phyloP scores from a whole-genome alignment of 1,139 yeast species.

The Yamadazyma triangularis region DNA sequence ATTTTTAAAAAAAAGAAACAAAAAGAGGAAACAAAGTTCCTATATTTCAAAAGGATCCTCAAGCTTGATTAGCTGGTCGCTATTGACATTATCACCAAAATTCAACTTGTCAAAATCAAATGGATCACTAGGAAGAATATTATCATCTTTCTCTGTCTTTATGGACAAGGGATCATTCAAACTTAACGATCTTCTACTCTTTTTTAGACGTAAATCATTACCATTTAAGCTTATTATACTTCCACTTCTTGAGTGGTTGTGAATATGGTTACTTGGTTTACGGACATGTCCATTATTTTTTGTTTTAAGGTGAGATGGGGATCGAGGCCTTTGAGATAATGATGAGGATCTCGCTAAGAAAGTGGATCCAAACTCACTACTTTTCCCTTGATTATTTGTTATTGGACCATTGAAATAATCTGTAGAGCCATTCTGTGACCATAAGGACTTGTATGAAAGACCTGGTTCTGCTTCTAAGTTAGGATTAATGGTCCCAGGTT shows the following conservation, averaged over 20 bases:
- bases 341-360: slow-evolving; percentile 5
- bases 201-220: neutral
- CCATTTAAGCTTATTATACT: slow-evolving; percentile 2
- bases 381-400: no score
- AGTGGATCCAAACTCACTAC: slow-evolving; percentile 1
- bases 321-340: slow-evolving; percentile 9
- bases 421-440: slow-evolving; percentile 4
- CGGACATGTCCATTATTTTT: slow-evolving; percentile 28
- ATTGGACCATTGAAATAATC: slow-evolving; percentile 5
- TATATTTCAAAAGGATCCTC: no score
- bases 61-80: no score
- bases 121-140: no score
- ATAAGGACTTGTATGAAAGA: slow-evolving; percentile 10
- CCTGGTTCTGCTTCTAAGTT: neutral
- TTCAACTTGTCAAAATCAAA: no score
- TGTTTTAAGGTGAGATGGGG: slow-evolving; percentile 18
- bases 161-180: no score
- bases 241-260: slow-evolving; percentile 3
- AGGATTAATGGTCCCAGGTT: neutral
- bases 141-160: no score
- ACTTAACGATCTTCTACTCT: neutral
- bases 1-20: no score
- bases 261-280: slow-evolving; percentile 20
- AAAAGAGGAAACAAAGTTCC: no score
- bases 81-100: no score